Percentiles rank a stretch among this genome's conserved stretches.
Conservation (phyloP, 129 eudicot species). For the Arctium lappa region DNA sequence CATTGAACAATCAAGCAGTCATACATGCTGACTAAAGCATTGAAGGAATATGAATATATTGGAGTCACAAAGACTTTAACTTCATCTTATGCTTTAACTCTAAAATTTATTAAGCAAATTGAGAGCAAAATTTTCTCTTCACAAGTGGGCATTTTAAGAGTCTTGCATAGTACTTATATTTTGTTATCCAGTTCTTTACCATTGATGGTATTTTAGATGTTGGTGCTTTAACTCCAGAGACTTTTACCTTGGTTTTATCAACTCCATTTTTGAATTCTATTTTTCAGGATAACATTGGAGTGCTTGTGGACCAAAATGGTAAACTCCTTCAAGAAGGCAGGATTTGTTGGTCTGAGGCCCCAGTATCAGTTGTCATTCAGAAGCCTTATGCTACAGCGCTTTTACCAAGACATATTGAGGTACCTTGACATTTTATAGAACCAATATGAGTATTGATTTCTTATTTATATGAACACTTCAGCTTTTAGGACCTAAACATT, state of each 20-base stretch:
- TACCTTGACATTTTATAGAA: slow-evolving; percentile 7
- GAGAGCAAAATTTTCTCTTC: background rate
- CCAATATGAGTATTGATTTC: background rate
- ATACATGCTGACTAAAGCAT: background rate
- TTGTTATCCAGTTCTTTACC: background rate
- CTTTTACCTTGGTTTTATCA: background rate
- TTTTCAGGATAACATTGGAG: slow-evolving; percentile 91
- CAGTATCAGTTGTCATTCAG: slow-evolving; percentile 71
- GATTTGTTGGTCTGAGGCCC: slow-evolving; percentile 98
- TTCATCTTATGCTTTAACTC: background rate
- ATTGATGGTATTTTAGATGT: background rate
- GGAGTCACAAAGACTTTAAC: background rate
- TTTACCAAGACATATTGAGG: slow-evolving; percentile 96
- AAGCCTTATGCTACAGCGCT: slow-evolving; percentile 91
- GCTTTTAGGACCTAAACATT: background rate
- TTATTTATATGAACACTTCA: background rate
- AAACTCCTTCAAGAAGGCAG: slow-evolving; percentile 95
- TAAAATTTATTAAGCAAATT: background rate
- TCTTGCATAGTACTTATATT: background rate
- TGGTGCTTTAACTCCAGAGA: background rate
- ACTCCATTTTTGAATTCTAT: slow-evolving; percentile 11
- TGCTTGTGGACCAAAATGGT: slow-evolving; percentile 95
- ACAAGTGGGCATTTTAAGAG: background rate
- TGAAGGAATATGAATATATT: background rate
- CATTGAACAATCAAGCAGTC: background rate